Base-by-base conservation (phyloP, 495 filamentous ascomycete species). In the Trichoderma virens region DNA sequence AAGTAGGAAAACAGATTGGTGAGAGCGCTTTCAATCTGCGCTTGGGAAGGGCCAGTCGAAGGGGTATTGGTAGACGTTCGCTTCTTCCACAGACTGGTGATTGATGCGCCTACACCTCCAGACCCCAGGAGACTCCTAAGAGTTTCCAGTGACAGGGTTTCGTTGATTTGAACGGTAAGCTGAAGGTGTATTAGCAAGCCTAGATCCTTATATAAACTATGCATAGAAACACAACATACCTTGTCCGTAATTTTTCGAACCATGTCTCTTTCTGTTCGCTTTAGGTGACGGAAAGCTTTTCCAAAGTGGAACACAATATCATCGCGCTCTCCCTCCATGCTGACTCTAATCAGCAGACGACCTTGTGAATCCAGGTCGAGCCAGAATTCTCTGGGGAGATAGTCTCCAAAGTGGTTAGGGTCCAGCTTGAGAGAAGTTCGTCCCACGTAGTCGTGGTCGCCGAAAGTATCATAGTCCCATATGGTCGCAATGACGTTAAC, bases 261-360 rank as follows among this genome's bases (percentile, higher is more conserved):
- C 94, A 99, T 99, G 72, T 99, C 94, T 65, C 93, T 83, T 74
- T 98, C 94, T 0, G 92, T 95, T 64, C 94, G 84, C 81, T 98
- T 98, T 68, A 98, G 79, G 32, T 90, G 92, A 61, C 94, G 83
- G 79, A 99, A 98, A 43, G 93, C 90, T 77, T 97, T 98, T 64
- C 92, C 94, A 77, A 98, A 98, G 70, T 97, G 94, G 72, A 99
- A 99, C 69, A 96, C 91, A 67, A 99, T 98, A 70, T 99, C 94
- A 70, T 99, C 94, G 61, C 94, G 83, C 73, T 99, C 94, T 63
- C 94, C 94, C 77, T 99, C 94, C 94, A 99, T 99, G 70, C 90
- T 96, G 30, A 98, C 90, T 66, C 95, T 81, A 43, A 99, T 82
- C 43, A 99, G 72, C 51, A 99, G 77, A 62, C 95, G 80, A 2